phyloP scores from a whole-genome alignment of 306 rosid genomes.

The Malus sylvestris region DNA sequence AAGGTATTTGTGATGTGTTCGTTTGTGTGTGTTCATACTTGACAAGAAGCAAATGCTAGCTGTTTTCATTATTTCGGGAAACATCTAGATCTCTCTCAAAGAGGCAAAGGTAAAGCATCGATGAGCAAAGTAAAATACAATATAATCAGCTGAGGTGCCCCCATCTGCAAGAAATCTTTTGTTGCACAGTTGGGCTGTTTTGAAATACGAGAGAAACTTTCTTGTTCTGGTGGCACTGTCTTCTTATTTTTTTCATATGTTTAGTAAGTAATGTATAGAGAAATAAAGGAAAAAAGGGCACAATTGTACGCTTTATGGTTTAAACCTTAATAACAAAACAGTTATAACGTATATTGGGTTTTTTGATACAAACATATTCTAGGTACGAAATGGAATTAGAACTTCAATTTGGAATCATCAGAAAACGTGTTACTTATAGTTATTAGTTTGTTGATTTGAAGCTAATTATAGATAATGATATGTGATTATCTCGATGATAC shows the following conservation, averaged over 20 bases:
- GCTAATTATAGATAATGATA: not conserved
- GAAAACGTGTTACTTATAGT: not conserved
- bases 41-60: slow-evolving; percentile 16
- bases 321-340: too few species aligned
- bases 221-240: too few species aligned
- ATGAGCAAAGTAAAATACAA: not conserved
- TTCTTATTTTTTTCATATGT: too few species aligned
- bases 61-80: slow-evolving; percentile 8
- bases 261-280: too few species aligned
- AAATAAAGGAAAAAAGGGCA: not conserved
- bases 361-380: too few species aligned
- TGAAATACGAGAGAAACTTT: not conserved
- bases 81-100: not conserved
- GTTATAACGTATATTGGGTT: too few species aligned
- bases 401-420: not conserved
- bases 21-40: slow-evolving; percentile 32
- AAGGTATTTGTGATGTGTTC: slow-evolving; percentile 44
- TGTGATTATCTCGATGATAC: not conserved
- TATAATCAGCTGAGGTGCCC: not conserved
- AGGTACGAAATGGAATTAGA: too few species aligned
- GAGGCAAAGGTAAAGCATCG: not conserved
- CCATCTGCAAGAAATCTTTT: not conserved
- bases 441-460: not conserved
- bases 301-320: not conserved
- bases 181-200: not conserved